Conservation (phyloP, 2,329 filamentous ascomycete genomes). For the Thielaviopsis punctulata region DNA sequence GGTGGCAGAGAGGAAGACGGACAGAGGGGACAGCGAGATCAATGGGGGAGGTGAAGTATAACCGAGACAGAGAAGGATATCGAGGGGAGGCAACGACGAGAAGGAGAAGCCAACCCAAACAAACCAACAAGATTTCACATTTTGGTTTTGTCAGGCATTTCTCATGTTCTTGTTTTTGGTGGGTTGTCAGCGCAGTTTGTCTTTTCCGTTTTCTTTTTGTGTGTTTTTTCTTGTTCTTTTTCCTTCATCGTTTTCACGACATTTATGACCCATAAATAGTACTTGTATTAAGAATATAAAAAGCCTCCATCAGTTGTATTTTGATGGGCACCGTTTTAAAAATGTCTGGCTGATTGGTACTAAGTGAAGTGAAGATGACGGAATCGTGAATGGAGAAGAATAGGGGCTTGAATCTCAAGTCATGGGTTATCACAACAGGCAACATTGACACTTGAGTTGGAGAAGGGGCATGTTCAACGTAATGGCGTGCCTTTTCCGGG, state of each 20-base stretch:
- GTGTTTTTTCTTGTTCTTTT: not conserved
- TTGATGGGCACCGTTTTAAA: not conserved
- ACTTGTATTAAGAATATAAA: slow-evolving; percentile 4
- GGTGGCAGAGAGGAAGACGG: not conserved
- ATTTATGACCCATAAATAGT: not conserved
- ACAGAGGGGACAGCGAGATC: not conserved
- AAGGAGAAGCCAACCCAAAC: not conserved
- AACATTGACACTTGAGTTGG: too few relatives aligned
- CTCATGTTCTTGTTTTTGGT: not conserved
- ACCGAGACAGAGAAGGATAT: not conserved
- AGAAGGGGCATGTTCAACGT: too few relatives aligned
- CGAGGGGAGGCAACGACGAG: not conserved
- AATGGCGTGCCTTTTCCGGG: too few relatives aligned
- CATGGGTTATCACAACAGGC: too few relatives aligned
- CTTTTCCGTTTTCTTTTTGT: slow-evolving; percentile 12
- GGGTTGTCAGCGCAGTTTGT: slow-evolving; percentile 6
- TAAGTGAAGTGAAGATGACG: too few relatives aligned
- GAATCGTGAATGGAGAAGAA: too few relatives aligned
- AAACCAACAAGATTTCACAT: not conserved
- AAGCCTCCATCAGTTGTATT: not conserved
- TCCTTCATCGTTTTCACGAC: slow-evolving; percentile 2
- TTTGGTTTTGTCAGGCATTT: not conserved
- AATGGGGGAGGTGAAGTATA: too few relatives aligned
- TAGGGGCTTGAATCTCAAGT: too few relatives aligned
- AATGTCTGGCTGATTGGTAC: too few relatives aligned